Evolutionary conservation across 371 early-diverging fungal genomes (phyloP).

Genomic region (Apophysomyces elegans): DNA sequence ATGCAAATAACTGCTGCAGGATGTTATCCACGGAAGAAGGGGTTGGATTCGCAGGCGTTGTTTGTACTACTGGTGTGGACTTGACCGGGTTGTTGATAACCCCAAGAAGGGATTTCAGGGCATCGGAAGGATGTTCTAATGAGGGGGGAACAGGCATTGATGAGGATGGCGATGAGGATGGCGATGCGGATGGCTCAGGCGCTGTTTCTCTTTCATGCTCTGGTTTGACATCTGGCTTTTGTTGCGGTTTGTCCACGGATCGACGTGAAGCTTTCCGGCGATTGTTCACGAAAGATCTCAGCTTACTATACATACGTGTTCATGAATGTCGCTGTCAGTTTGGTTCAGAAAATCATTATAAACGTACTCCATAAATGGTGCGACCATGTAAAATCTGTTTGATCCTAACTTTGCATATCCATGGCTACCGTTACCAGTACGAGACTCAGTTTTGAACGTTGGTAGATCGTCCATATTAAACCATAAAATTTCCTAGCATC

Average conservation of each 20-base stretch:
- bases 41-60: background rate
- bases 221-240: background rate
- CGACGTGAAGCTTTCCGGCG: background rate
- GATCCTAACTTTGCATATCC: slow-evolving; percentile 35
- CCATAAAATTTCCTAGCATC: slow-evolving; percentile 49
- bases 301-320: slow-evolving; percentile 18
- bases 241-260: background rate
- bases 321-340: background rate
- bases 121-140: background rate
- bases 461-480: slow-evolving; percentile 52
- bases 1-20: slow-evolving; percentile 3
- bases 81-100: background rate
- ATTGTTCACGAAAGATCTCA: background rate
- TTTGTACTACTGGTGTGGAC: background rate
- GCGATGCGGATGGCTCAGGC: background rate
- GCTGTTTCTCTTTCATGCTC: background rate
- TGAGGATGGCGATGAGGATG: background rate
- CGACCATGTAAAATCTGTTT: slow-evolving; percentile 67
- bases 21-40: background rate
- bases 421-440: slow-evolving; percentile 20
- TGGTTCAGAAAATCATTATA: background rate
- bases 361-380: slow-evolving; percentile 67
- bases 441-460: slow-evolving; percentile 40
- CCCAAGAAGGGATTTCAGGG: background rate
- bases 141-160: background rate